Percentiles rank a stretch among this genome's conserved stretches.
phyloP scores from a whole-genome alignment of 1,284 basidiomycete species.

The Paramarasmius palmivorus region DNA sequence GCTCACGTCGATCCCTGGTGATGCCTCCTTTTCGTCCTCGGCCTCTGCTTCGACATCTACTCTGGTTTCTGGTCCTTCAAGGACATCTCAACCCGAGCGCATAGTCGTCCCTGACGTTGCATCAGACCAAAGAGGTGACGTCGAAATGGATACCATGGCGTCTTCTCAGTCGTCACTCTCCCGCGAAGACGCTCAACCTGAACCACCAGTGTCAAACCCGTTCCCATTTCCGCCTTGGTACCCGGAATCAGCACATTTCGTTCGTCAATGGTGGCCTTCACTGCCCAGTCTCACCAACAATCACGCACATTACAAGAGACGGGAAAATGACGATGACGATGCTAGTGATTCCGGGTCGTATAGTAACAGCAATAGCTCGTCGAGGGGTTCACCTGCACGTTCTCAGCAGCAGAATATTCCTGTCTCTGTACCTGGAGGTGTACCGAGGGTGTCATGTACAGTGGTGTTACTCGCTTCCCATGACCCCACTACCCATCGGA shows the following conservation, averaged over 20 bases:
- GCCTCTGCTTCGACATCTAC: no score
- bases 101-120: no score
- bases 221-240: conserved; percentile 64
- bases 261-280: conserved; percentile 77
- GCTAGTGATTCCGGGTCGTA: not conserved
- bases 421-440: conserved; percentile 1
- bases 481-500: conserved; percentile 54
- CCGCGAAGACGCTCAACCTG: not conserved
- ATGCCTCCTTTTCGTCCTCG: no score
- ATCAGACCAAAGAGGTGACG: no score
- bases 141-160: no score
- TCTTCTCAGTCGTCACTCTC: no score
- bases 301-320: conserved; percentile 12
- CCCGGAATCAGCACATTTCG: conserved; percentile 72
- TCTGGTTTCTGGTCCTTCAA: no score
- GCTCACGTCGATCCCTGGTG: no score
- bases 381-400: not conserved
- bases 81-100: no score
- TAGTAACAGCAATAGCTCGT: not conserved
- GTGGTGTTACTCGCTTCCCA: conserved; percentile 67
- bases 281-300: conserved; percentile 35
- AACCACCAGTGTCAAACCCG: conserved; percentile 35
- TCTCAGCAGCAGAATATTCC: not conserved
- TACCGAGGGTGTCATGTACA: conserved; percentile 68
- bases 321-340: not conserved